Percentiles rank a stretch among this genome's conserved stretches.
Conservation (phyloP, 2,329 filamentous ascomycete species). For the Chalaropsis ovoidea region DNA sequence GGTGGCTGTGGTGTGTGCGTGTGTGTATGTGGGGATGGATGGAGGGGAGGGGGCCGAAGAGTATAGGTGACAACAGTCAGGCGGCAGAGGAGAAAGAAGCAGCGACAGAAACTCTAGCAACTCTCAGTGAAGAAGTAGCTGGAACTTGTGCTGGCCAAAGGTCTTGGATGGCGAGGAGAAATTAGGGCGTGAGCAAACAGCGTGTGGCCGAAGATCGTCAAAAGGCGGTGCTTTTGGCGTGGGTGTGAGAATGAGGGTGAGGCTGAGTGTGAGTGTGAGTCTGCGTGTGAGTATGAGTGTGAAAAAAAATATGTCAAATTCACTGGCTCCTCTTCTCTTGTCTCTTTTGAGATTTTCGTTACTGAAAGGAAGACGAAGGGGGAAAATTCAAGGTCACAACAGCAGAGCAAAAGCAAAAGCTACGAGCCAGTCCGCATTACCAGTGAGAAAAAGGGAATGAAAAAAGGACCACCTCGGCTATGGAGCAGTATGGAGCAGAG, state of each 20-base stretch:
- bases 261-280: background rate
- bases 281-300: background rate
- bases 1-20: no score
- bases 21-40: background rate
- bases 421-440: background rate
- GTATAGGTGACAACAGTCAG: background rate
- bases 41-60: background rate
- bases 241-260: background rate
- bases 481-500: slow-evolving; percentile 16
- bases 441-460: slow-evolving; percentile 14
- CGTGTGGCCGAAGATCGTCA: slow-evolving; percentile 9
- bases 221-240: background rate
- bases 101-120: background rate
- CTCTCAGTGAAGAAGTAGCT: slow-evolving; percentile 14
- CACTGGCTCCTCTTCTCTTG: background rate
- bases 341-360: background rate
- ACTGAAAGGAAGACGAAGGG: background rate
- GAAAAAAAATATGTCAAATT: slow-evolving; percentile 9
- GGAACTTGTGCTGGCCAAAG: slow-evolving; percentile 2
- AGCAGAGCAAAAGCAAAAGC: slow-evolving; percentile 6
- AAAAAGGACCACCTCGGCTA: slow-evolving; percentile 25
- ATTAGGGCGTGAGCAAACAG: background rate
- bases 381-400: background rate
- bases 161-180: background rate
- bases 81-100: background rate